Evolutionary conservation across 192 early-diverging fungal species (phyloP).

Genomic region (Backusella liffmaniae): DNA sequence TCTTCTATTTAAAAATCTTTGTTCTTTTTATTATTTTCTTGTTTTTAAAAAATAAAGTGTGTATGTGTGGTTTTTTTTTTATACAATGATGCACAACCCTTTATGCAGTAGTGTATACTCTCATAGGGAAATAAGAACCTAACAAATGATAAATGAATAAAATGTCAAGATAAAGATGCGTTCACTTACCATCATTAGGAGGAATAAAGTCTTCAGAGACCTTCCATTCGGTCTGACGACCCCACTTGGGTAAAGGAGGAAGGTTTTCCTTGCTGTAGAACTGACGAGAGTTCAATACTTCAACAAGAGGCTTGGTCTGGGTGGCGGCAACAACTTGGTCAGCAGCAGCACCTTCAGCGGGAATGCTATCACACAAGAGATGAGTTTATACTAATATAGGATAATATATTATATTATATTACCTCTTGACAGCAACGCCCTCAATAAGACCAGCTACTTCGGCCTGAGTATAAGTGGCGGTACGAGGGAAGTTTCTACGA

Average conservation of each 20-base stretch:
- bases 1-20: neutral
- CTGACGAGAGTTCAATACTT: conserved; percentile 30
- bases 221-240: conserved; percentile 32
- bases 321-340: conserved; percentile 17
- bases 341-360: conserved; percentile 18
- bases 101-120: neutral
- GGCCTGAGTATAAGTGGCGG: conserved; percentile 75
- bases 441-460: conserved; percentile 70
- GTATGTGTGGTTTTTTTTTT: neutral
- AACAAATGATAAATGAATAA: neutral
- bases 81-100: neutral
- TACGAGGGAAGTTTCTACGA: conserved; percentile 88
- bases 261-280: conserved; percentile 22
- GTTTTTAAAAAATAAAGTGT: neutral
- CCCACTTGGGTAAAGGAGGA: conserved; percentile 32
- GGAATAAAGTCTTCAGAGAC: conserved; percentile 30
- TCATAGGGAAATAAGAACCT: conserved; percentile 42
- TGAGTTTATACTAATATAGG: neutral
- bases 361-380: conserved; percentile 7
- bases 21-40: neutral
- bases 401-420: neutral
- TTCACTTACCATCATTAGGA: conserved; percentile 33
- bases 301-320: conserved; percentile 29
- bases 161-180: too few relatives aligned
- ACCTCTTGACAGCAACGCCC: conserved; percentile 34